Percentiles rank a stretch among this genome's conserved stretches.
Conservation (phyloP, 164 flowering plant species). For the Kingdonia uniflora region DNA sequence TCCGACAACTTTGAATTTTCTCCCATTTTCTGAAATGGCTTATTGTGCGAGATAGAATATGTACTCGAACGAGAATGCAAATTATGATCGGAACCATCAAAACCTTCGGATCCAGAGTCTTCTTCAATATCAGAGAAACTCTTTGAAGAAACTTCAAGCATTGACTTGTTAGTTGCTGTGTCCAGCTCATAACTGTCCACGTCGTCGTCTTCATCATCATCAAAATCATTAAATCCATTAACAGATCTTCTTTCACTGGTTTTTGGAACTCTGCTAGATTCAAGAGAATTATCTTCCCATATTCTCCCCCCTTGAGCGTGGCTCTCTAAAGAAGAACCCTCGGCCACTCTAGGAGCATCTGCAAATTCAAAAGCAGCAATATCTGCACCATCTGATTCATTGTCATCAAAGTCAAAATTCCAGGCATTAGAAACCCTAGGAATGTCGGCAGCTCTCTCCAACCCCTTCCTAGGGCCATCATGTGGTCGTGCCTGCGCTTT, state of each 20-base stretch:
- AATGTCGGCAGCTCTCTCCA: constrained; percentile 31
- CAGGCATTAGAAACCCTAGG: constrained; percentile 66
- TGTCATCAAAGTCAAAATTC: constrained; percentile 95
- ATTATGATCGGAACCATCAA: constrained; percentile 12
- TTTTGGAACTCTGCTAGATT: constrained; percentile 15
- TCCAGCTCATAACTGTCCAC: constrained; percentile 78
- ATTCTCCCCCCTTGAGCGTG: constrained; percentile 16
- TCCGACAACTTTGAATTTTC: constrained; percentile 19
- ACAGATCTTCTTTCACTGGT: constrained; percentile 24
- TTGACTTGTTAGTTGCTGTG: constrained; percentile 19
- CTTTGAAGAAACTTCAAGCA: constrained; percentile 19
- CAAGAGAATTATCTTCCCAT: constrained; percentile 22
- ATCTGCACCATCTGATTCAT: constrained; percentile 99
- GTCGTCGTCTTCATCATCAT: constrained; percentile 79
- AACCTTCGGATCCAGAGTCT: constrained; percentile 43
- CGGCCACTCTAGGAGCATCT: constrained; percentile 47
- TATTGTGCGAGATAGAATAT: constrained; percentile 11
- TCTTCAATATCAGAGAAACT: constrained; percentile 40
- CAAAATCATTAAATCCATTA: constrained; percentile 87
- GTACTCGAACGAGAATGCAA: constrained; percentile 8
- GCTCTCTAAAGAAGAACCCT: constrained; percentile 24
- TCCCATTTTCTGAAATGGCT: constrained; percentile 18
- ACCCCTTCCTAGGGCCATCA: constrained; percentile 26
- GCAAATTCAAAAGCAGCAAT: constrained; percentile 98
- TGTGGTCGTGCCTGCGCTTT: constrained; percentile 37